phyloP scores from a whole-genome alignment of 2,329 filamentous ascomycete genomes.

The Colletotrichum navitas region DNA sequence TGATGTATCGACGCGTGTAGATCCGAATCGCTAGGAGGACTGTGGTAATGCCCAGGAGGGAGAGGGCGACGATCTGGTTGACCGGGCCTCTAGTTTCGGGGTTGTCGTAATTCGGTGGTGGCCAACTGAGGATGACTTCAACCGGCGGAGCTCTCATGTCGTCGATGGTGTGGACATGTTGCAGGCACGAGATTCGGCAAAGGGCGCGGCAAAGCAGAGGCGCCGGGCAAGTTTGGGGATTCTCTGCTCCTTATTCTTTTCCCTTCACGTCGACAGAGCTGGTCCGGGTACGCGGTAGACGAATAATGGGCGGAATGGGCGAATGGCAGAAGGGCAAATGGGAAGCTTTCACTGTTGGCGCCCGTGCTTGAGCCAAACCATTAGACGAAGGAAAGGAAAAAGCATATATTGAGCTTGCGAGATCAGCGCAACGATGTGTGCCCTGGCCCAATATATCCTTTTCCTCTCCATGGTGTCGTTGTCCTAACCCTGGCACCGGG shows the following conservation, averaged over 20 bases:
- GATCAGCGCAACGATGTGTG: constrained; percentile 30
- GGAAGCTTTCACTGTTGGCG: constrained; percentile 19
- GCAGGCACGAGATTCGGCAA: constrained; percentile 5
- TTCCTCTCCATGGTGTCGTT: constrained; percentile 6
- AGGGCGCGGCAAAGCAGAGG: background rate
- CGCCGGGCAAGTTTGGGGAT: background rate
- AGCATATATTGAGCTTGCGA: constrained; percentile 25
- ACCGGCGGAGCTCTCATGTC: constrained; percentile 44
- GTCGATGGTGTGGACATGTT: constrained; percentile 33
- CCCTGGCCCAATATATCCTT: constrained; percentile 37
- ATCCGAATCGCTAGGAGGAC: constrained; percentile 51
- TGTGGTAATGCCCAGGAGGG: constrained; percentile 49
- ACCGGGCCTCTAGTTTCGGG: constrained; percentile 49
- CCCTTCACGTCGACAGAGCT: background rate
- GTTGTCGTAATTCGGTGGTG: constrained; percentile 49
- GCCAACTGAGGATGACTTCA: constrained; percentile 48
- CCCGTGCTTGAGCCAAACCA: constrained; percentile 35
- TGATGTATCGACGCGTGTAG: constrained; percentile 52
- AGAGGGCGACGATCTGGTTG: constrained; percentile 46
- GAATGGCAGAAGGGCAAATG: constrained; percentile 26
- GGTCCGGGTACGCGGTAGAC: constrained; percentile 11
- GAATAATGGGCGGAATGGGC: constrained; percentile 9
- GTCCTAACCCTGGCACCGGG: constrained; percentile 15
- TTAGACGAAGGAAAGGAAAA: constrained; percentile 29
- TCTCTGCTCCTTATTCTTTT: constrained; percentile 24